A percentile compares a stretch with the other conserved stretches of the same genome.
phyloP scores from a whole-genome alignment of 441 rosid species.

The Flueggea neowawraea region DNA sequence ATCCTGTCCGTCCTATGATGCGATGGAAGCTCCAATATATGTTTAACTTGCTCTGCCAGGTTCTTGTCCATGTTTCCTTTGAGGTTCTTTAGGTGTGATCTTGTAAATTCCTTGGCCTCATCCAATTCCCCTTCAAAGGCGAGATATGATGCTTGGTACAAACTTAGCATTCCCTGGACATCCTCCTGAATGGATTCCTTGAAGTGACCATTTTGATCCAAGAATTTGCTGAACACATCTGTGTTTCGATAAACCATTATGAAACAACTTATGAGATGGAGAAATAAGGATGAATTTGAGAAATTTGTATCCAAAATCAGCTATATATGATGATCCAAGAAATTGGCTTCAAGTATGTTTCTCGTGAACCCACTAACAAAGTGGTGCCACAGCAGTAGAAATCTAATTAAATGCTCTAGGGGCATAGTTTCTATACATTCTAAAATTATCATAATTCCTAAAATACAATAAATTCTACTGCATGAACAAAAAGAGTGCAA shows the following conservation, averaged over 20 bases:
- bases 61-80: neutral
- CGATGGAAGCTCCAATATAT: conserved; percentile 36
- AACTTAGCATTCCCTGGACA: conserved; percentile 18
- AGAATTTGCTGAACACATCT: conserved; percentile 31
- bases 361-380: too few species aligned
- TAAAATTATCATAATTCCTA: too few species aligned
- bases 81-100: conserved; percentile 13
- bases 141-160: conserved; percentile 26
- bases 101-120: conserved; percentile 8
- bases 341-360: too few species aligned
- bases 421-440: too few species aligned
- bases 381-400: too few species aligned
- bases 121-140: conserved; percentile 30
- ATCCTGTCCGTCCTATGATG: conserved; percentile 22
- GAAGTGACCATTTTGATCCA: conserved; percentile 19
- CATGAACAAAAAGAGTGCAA: too few species aligned
- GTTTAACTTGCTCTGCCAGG: conserved; percentile 10
- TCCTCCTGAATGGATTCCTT: conserved; percentile 9
- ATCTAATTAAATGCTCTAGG: too few species aligned
- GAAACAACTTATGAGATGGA: too few species aligned
- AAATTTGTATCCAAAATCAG: too few species aligned
- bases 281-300: too few species aligned
- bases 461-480: too few species aligned
- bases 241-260: neutral
- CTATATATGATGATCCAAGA: too few species aligned